Percentiles rank a stretch among this genome's conserved stretches.
These are phyloP conservation scores for Trichophaea hybrida DNA, from an alignment of 2,329 filamentous ascomycete genomes.

Conservation along the genomic window DNA sequence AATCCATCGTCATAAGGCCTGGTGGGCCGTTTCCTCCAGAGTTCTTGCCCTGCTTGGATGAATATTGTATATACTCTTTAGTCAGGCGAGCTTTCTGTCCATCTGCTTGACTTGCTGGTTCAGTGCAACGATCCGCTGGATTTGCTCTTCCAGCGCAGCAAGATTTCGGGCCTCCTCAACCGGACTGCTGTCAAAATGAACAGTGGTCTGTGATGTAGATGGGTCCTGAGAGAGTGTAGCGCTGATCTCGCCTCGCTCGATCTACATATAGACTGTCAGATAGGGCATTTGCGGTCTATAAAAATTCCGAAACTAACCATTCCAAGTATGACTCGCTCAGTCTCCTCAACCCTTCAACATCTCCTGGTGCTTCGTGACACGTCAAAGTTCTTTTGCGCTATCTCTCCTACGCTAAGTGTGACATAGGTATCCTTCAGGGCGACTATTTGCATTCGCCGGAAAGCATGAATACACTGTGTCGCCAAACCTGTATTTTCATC, in stretches of 20 bases:
- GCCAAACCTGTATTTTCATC: conserved; percentile 64
- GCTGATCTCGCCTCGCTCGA: conserved; percentile 27
- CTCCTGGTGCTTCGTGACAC: conserved; percentile 22
- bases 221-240: conserved; percentile 28
- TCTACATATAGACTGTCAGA: conserved; percentile 13
- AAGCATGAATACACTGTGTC: conserved; percentile 51
- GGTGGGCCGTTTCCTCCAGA: conserved; percentile 20
- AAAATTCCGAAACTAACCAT: conserved; percentile 17
- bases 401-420: conserved; percentile 42
- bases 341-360: conserved; percentile 22
- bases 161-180: conserved; percentile 31
- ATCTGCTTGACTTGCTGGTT: conserved; percentile 40
- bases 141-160: conserved; percentile 37
- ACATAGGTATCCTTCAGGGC: conserved; percentile 60
- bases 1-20: conserved; percentile 11
- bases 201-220: conserved; percentile 23
- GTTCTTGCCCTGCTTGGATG: conserved; percentile 33
- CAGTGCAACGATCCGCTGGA: conserved; percentile 38
- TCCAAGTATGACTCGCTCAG: conserved; percentile 26
- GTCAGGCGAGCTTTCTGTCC: conserved; percentile 42
- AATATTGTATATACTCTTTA: conserved; percentile 43
- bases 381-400: conserved; percentile 29
- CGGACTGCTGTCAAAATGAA: conserved; percentile 26
- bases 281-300: too few species aligned
- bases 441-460: conserved; percentile 61